Evolutionary conservation across 257 asterid genomes (phyloP), one percentile per base, ranked within the genome.

Genomic region (Leonotis leonurus): DNA sequence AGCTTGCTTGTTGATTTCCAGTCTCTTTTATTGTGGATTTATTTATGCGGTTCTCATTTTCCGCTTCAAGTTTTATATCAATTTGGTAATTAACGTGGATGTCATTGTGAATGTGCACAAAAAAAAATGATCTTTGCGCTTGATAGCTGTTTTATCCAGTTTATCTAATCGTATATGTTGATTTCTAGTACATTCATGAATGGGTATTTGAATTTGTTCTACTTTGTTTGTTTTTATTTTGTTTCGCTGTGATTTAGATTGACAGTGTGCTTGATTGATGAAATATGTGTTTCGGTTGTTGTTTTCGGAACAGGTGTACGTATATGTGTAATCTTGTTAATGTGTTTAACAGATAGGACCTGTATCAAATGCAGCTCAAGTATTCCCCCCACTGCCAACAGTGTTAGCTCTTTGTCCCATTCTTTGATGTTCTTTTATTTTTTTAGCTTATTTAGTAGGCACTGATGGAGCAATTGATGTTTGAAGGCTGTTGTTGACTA

Each of bases 401-500:
- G 36, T 20, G 29, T 6, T 45, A 18, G 66, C 17, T 26, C 3
- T 41, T n/a, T 53, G 2, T 11, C 7, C 30, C 36, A 39, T 5
- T 37, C 50, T 59, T 8, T 33, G 10, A 8, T 44, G 21, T 7
- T 11, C 2, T 54, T 4, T 3, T 7, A 14, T 14, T 30, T 9
- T 9, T 17, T n/a, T n/a, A 16, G n/a, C 51, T 8, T 6, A 52
- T 10, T 43, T 68, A 13, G 51, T 22, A n/a, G 51, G 20, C 67
- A 24, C 20, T 69, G 37, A 69, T 32, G 45, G 16, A 20, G 6
- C 22, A 5, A 14, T 45, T 32, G 13, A 4, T 69, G 18, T 45
- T 44, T 70, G 56, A 60, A 76, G 81, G 73, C 17, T 68, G 43
- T 30, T 14, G 20, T 24, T 68, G 8, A 36, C 57, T 45, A 67